Evolutionary conservation across 768 basidiomycete genomes (phyloP).

Genomic region (Strobilomyces confusus): DNA sequence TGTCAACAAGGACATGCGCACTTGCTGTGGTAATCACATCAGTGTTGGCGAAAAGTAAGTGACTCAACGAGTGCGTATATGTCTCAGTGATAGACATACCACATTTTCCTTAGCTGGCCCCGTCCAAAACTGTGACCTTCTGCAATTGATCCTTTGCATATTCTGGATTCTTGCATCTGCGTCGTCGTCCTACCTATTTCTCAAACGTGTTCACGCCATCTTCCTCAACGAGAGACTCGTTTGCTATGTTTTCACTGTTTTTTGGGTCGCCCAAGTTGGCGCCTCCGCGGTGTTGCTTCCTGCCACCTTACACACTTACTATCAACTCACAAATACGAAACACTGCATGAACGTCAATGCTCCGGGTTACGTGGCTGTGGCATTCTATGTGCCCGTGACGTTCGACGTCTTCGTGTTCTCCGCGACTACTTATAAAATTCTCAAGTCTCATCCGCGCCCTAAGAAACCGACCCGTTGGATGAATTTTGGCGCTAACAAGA

Average conservation of each 20-base stretch:
- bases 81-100: not conserved
- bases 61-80: not conserved
- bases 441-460: conserved; percentile 12
- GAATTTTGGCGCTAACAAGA: conserved; percentile 18
- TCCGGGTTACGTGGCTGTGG: conserved; percentile 23
- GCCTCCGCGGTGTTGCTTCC: conserved; percentile 27
- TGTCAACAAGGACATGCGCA: conserved; percentile 12
- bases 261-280: conserved; percentile 33
- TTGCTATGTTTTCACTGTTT: conserved; percentile 20
- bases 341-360: conserved; percentile 28
- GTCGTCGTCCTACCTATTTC: conserved; percentile 35
- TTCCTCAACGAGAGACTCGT: conserved; percentile 23
- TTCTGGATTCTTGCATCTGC: conserved; percentile 22
- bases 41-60: conserved; percentile 19
- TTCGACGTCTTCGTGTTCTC: conserved; percentile 35
- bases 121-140: conserved; percentile 15
- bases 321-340: conserved; percentile 31
- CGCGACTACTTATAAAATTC: conserved; percentile 31
- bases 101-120: conserved; percentile 18
- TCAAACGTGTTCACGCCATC: conserved; percentile 36
- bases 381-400: conserved; percentile 27
- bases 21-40: conserved; percentile 18
- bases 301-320: conserved; percentile 19
- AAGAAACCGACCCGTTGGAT: conserved; percentile 11
- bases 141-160: conserved; percentile 13